Base-by-base conservation (phyloP, 352 stramenopile genomes). In the Globisporangium paroecandrum region DNA sequence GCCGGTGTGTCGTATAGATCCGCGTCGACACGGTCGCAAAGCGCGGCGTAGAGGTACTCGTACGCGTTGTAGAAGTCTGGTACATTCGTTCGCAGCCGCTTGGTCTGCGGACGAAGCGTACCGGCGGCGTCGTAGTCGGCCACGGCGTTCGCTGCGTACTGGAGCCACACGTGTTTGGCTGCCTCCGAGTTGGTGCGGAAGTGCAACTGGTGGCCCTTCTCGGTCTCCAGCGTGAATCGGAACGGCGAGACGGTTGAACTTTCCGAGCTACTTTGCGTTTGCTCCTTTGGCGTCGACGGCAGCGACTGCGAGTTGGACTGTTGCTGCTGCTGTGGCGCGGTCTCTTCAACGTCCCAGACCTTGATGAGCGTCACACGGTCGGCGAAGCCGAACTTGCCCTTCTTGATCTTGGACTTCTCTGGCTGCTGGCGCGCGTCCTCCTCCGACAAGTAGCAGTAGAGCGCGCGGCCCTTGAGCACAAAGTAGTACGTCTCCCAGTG, bases 401-500 rank as follows among this genome's bases (percentile, higher is more conserved):
- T 93, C 69, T 95, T 95, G 73, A 95, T 95, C 73, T 91, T 91
- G 56, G 87, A 95, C 66, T 95, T 95, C 62, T 82, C 84, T 3
- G 87, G 89, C 67, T 91, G 82, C 10, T 79, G 77, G 13, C 77
- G 79, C 32, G 82, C 86, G 72, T 95, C 85, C 49, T 95, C 85
- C 66, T 95, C 81, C 29, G 81, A 89, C 20, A 95, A 63, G 63
- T 95, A 95, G 72, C 87, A 95, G 64, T 92, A 95, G 38, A 95
- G 75, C 32, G 76, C 75, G 2, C 83, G 75, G 0, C 86, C 85
- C 3, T 80, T 79, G 18, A 95, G 69, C 8, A 94, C 86, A 54
- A 95, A 93, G 71, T 92, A 95, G 78, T 93, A 95, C 47, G 85
- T 95, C 67, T 95, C 88, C 88, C 86, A 94, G 73, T 95, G 86